Evolutionary conservation across 805 yeast genomes (phyloP).

Genomic region (Starmerella asiatica): DNA sequence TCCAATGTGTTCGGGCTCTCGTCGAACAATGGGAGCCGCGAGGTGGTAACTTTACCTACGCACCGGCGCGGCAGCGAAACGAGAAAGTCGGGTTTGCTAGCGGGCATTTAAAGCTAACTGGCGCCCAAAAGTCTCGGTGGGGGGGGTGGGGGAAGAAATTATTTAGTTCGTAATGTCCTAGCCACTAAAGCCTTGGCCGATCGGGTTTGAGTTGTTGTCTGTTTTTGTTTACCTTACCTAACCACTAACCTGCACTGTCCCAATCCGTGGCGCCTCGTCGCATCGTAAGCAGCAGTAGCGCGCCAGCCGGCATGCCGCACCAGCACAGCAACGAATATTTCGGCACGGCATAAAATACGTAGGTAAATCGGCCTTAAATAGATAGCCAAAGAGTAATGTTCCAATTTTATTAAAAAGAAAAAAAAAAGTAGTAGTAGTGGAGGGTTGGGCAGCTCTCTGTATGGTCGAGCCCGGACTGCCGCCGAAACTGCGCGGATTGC

Average conservation of each 20-base stretch:
- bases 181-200: background rate
- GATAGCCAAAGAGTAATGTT: no score
- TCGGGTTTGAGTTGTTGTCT: background rate
- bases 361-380: no score
- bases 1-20: conserved; percentile 4
- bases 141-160: background rate
- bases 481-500: background rate
- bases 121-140: background rate
- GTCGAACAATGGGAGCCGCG: conserved; percentile 6
- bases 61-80: conserved; percentile 12
- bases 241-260: no score
- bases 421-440: no score
- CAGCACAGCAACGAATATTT: no score
- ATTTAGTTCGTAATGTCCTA: background rate
- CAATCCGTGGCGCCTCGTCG: no score
- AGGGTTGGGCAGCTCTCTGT: no score
- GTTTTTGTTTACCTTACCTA: conserved; percentile 18
- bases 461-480: background rate
- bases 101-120: background rate
- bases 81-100: conserved; percentile 1
- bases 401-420: no score
- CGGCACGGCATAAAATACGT: no score
- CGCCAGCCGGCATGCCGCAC: no score
- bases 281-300: no score
- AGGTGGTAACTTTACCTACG: conserved; percentile 8